Conservation (phyloP, 106 monocot species). For the Allium cepa region DNA sequence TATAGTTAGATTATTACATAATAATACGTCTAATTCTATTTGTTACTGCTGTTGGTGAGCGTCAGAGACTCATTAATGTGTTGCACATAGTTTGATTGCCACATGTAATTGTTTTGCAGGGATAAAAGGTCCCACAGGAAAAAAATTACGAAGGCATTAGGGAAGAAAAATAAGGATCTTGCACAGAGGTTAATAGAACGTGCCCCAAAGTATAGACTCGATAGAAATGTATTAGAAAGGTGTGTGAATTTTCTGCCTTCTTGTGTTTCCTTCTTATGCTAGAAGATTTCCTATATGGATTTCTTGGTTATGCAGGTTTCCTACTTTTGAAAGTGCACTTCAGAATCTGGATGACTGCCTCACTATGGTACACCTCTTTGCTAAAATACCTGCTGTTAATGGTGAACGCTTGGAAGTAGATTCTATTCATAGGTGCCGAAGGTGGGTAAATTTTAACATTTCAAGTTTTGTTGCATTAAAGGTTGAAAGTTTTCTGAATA, state of each 20-base stretch:
- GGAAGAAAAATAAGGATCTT: slow-evolving; percentile 73
- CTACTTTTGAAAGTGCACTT: slow-evolving; percentile 79
- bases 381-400: slow-evolving; percentile 75
- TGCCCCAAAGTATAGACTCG: slow-evolving; percentile 74
- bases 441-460: slow-evolving; percentile 29
- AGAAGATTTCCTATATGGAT: background rate
- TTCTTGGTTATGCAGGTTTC: slow-evolving; percentile 49
- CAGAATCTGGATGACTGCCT: slow-evolving; percentile 94
- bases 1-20: too few relatives aligned
- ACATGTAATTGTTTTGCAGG: slow-evolving; percentile 21
- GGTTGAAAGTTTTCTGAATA: too few relatives aligned
- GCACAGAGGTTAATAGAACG: slow-evolving; percentile 49
- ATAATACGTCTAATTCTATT: too few relatives aligned
- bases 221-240: slow-evolving; percentile 74
- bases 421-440: slow-evolving; percentile 80
- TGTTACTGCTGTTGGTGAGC: too few relatives aligned
- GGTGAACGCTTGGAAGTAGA: slow-evolving; percentile 79
- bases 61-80: too few relatives aligned
- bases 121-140: slow-evolving; percentile 69
- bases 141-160: slow-evolving; percentile 79
- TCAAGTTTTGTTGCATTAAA: too few relatives aligned
- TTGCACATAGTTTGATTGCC: background rate
- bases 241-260: slow-evolving; percentile 9
- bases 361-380: slow-evolving; percentile 96
- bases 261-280: background rate